These are phyloP conservation scores for Aspergillus chevalieri DNA, from an alignment of 2,329 filamentous ascomycete genomes.

Conservation along the genomic window DNA sequence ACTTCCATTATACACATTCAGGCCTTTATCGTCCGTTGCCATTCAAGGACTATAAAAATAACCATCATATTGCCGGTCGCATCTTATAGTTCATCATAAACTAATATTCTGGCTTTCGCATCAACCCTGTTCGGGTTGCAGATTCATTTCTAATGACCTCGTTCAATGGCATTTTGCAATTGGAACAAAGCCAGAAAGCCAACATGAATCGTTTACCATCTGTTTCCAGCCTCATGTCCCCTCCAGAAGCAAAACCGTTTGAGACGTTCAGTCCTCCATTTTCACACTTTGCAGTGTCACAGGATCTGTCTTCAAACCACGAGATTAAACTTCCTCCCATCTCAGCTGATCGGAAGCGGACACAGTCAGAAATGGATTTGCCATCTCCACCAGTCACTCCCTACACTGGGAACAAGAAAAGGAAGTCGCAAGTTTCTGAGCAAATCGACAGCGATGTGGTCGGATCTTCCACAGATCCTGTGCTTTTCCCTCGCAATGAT, in stretches of 20 bases:
- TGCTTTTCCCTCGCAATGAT: constrained; percentile 39
- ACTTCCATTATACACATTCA: constrained; percentile 20
- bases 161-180: constrained; percentile 15
- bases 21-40: constrained; percentile 16
- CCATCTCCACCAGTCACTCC: constrained; percentile 44
- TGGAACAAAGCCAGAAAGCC: constrained; percentile 18
- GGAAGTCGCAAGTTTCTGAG: constrained; percentile 26
- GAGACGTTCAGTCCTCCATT: constrained; percentile 39
- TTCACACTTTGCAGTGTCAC: constrained; percentile 23
- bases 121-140: neutral
- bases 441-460: constrained; percentile 26
- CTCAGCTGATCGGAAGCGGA: constrained; percentile 35
- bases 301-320: constrained; percentile 21
- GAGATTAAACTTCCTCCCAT: constrained; percentile 37
- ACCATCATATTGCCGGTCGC: neutral
- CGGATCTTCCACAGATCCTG: constrained; percentile 30
- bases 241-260: constrained; percentile 45
- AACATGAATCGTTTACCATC: constrained; percentile 39
- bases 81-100: neutral
- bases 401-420: constrained; percentile 37
- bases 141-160: constrained; percentile 20
- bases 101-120: neutral
- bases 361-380: constrained; percentile 38
- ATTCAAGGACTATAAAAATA: constrained; percentile 1
- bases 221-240: constrained; percentile 42